Evolutionary conservation across 1,139 yeast species (phyloP), one percentile per base, ranked within the genome.

Genomic region (Eremothecium gossypii): DNA sequence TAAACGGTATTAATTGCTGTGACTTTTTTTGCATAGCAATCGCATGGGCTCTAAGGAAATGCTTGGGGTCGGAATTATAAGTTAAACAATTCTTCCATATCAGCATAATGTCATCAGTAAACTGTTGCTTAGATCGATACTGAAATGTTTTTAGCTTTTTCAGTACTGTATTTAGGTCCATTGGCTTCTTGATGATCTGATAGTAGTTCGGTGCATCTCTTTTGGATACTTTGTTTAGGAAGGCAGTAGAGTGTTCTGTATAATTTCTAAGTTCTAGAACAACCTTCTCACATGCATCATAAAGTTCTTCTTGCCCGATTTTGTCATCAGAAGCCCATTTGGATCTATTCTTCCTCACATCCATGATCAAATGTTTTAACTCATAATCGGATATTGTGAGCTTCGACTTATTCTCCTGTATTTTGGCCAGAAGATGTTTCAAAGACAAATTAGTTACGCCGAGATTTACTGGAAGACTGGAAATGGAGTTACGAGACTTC

Each of bases 121-220:
- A 91, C 51, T 84, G 95, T 48, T 78, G 75, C 55, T 89, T 91
- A 38, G 87, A 83, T 51, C 73, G 76, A 60, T 91, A 91, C 48
- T 84, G 89, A 47, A 85, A 77, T 3, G 74, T 69, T 56, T 87
- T 87, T 52, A 93, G 68, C 58, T 89, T 91, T 55, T 87, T 89
- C 79, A 87, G 73, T 10, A 93, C 96, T 0, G 97, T 89, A 55
- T 87, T 89, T 50, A 93, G 70, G 58, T 93, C 99, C 99, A 93
- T 93, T 27, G 99, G 98, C 45, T 77, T 78, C 54, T 87, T 89
- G 53, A 93, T 89, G 33, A 93, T 74, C 45, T 80, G 79, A 46
- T 87, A 87, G 65, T 93, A 93, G 58, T 91, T 89, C 7, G 98
- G 99, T 0, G 98, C 99, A 57, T 93, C 99, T 45, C 98, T 73